These are phyloP conservation scores for Edaphochlamys debaryana DNA, from an alignment of 139 green algal species.

Conservation along the genomic window DNA sequence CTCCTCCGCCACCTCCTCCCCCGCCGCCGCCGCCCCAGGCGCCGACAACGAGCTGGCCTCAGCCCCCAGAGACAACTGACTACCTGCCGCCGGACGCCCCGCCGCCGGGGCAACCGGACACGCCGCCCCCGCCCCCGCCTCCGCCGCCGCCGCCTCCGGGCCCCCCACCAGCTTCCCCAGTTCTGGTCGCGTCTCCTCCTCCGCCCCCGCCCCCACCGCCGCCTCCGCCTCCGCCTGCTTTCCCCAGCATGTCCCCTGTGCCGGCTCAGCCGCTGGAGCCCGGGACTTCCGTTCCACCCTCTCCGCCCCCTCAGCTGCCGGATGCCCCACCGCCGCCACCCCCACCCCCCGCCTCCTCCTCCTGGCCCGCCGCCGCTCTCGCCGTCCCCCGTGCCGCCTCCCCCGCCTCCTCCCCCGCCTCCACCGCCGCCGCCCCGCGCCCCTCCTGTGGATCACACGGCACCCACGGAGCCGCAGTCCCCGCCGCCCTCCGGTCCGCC, in stretches of 20 bases:
- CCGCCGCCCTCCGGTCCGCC: not conserved
- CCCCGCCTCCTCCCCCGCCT: not conserved
- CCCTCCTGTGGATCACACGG: no score
- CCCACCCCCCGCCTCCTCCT: not conserved
- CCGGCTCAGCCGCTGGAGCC: not conserved
- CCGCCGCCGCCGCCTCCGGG: not conserved
- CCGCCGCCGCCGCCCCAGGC: no score
- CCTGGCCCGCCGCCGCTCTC: not conserved
- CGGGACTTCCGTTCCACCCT: no score
- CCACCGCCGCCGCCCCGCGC: not conserved
- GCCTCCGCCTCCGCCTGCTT: not conserved
- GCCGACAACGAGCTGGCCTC: no score
- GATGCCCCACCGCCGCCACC: slow-evolving; percentile 11
- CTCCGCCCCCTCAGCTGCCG: not conserved
- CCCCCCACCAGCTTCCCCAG: not conserved
- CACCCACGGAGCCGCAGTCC: not conserved
- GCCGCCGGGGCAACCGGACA: not conserved
- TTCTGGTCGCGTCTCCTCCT: not conserved
- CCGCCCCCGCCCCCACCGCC: not conserved
- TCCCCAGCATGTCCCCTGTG: not conserved
- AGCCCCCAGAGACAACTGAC: no score
- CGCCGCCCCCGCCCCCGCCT: not conserved
- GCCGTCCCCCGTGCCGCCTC: not conserved
- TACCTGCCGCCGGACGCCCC: slow-evolving; percentile 3
- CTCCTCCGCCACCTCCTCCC: no score